Conservation (phyloP, 2,329 filamentous ascomycete genomes). For the Sporothrix inflata region DNA sequence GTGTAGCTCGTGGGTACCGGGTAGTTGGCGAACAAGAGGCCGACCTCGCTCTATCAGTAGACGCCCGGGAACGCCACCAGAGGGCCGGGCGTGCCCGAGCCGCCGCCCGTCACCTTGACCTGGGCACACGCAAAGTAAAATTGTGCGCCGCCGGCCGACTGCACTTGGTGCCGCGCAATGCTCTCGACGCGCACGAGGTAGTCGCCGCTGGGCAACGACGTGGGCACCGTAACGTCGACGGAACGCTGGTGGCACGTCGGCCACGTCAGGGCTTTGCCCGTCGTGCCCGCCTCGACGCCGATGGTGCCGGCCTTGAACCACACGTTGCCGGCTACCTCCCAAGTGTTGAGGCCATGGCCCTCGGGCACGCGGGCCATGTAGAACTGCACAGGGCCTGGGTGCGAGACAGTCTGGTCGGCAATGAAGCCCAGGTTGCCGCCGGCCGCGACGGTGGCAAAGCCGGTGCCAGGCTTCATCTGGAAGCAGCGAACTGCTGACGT, state of each 20-base stretch:
- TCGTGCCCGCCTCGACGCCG: conserved; percentile 42
- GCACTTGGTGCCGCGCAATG: conserved; percentile 39
- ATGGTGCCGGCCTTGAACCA: conserved; percentile 44
- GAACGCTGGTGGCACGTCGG: conserved; percentile 35
- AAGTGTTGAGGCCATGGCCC: conserved; percentile 40
- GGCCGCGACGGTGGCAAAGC: conserved; percentile 44
- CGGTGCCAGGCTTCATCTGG: conserved; percentile 35
- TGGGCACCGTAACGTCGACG: conserved; percentile 38
- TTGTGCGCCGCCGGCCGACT: conserved; percentile 37
- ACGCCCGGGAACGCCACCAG: conserved; percentile 35
- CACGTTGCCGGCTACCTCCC: conserved; percentile 41
- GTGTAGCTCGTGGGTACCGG: conserved; percentile 38
- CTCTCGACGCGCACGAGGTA: conserved; percentile 42
- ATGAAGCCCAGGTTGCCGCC: conserved; percentile 46
- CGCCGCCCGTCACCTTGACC: conserved; percentile 37
- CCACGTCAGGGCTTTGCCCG: conserved; percentile 23
- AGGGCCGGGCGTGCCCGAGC: conserved; percentile 30
- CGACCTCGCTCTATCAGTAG: conserved; percentile 34
- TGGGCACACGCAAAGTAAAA: conserved; percentile 39
- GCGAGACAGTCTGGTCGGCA: conserved; percentile 45
- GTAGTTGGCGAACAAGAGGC: conserved; percentile 36
- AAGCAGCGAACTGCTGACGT: conserved; percentile 41
- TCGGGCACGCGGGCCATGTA: conserved; percentile 45
- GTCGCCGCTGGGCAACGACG: conserved; percentile 39
- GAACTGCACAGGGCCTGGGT: conserved; percentile 45